Base-by-base conservation (phyloP, 345 rosid species). In the Arabidopsis suecica region DNA sequence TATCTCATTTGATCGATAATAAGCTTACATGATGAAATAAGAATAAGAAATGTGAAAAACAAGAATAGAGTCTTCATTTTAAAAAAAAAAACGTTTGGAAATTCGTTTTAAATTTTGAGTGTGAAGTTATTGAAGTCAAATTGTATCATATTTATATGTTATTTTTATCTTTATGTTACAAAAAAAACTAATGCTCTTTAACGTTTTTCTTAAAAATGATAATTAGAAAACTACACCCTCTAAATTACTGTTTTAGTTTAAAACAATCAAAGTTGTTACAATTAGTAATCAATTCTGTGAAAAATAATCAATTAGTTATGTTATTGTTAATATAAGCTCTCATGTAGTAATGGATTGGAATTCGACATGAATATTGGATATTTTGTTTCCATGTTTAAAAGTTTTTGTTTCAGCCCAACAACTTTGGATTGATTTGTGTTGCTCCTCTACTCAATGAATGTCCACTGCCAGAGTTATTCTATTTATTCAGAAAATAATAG, bases 11-110 rank as follows among this genome's bases (percentile, higher is more conserved):
- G 7, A 42, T 42, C n/a, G 47, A 42, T 42, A 5, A 63, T 44
- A 14, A 63, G 47, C 68, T 44, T 44, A 44, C 68, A 44, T 4
- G 68, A 44, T 25, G 53, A 63, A 32, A 28, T 50, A 9, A 63
- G 37, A 44, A 42, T 8, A 28, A 63, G 5, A 28, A 63, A 14
- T 14, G 38, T 28, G 16, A 63, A 14, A 7, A 14, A 25, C 25
- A 44, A 7, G 22, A 14, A 2, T 16, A 14, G 6, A 14, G 37
- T 42, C 22, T 63, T 63, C 38, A 14, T 62, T 25, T 23, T 41
- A 41, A n/a, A 22, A 23, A 23, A 23, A 23, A 23, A 1, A 42
- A 42, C 47, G 47, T 42, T 42, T 4, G 16, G 13, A n/a, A 42
- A 5, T 12, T 13, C n/a, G 20, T 25, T 41, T 7, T 25, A 4